These are phyloP conservation scores for Ocimum tenuiflorum DNA, from an alignment of 257 asterid species.

Conservation along the genomic window DNA sequence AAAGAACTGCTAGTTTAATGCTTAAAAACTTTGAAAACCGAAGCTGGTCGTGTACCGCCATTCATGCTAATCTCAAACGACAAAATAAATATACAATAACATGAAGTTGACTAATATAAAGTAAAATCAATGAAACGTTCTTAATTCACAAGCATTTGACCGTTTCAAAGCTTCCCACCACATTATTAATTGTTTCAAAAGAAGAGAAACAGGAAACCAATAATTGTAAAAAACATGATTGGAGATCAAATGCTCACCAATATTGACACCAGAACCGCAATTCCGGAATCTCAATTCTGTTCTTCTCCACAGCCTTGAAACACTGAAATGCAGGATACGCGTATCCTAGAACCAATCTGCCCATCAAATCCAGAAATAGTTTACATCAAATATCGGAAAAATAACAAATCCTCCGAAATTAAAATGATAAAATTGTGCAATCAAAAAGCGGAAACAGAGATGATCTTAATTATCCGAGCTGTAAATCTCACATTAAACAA, in stretches of 20 bases:
- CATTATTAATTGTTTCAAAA: not conserved
- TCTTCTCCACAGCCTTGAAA: slow-evolving; percentile 70
- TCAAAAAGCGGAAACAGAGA: slow-evolving; percentile 18
- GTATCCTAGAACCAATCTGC: slow-evolving; percentile 77
- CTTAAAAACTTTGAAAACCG: slow-evolving; percentile 1
- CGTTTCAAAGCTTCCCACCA: slow-evolving; percentile 18
- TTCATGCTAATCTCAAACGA: slow-evolving; percentile 5
- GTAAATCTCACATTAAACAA: slow-evolving; percentile 45
- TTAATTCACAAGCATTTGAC: slow-evolving; percentile 7
- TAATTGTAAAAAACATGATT: not conserved
- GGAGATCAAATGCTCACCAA: slow-evolving; percentile 60
- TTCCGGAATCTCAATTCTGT: slow-evolving; percentile 59
- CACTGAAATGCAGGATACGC: slow-evolving; percentile 92
- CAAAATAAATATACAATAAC: not conserved
- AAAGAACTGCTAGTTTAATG: not conserved
- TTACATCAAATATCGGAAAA: not conserved
- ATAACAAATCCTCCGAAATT: not conserved
- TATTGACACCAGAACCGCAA: slow-evolving; percentile 92
- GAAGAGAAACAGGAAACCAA: not conserved
- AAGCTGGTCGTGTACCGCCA: not conserved
- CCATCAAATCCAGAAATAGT: not conserved
- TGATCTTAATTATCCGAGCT: slow-evolving; percentile 20
- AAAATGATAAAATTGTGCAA: not conserved
- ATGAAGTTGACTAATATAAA: slow-evolving; percentile 2
- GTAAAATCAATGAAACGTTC: slow-evolving; percentile 15